Base-by-base conservation (phyloP, 306 rosid species). In the Prunus dulcis region DNA sequence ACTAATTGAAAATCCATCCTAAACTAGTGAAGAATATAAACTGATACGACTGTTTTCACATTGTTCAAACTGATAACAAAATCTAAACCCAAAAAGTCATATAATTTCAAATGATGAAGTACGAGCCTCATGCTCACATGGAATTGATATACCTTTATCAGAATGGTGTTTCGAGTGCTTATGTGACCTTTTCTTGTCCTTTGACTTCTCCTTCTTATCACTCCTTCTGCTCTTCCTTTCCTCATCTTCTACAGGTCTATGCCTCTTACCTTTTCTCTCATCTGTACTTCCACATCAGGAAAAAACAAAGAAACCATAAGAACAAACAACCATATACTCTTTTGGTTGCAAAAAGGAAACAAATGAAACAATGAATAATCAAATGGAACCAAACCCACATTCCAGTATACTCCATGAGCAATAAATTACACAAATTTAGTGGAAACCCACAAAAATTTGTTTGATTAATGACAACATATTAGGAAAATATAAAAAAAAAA, bases 251-350 rank as follows among this genome's bases (percentile, higher is more conserved):
- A 56, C 86, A 2, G 77, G 73, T 82, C 91, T 89, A 27, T 22
- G 83, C 83, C 93, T 90, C 96, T 95, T 95, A 73, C 78, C 81
- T 76, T 75, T 85, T 67, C 85, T 88, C 74, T 85, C 96, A 72
- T 83, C 99, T 95, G 85, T 67, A 25, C 41, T 76, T 82, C 47
- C 73, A 53, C 76, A 63, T 72, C 34, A 74, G 14, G 22, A 67
- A 50, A 28, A 69, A 45, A 53, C 60, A 9, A 15, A 53, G 22
- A 18, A 4, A 12, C 10, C 3, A 2, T 51, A 15, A 56, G 27
- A 63, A 66, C 22, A 11, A n/a, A 0, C 17, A 9, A 55, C 20
- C 20, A 43, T 49, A 38, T 41, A 17, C 8, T 47, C 51, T 13
- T 47, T 13, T 47, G 51, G 9, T 38, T 38, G 43, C 43, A 2